A percentile compares a stretch with the other conserved stretches of the same genome.
phyloP scores from a whole-genome alignment of 108 stramenopile genomes.

The Cyclostephanos tholiformis region DNA sequence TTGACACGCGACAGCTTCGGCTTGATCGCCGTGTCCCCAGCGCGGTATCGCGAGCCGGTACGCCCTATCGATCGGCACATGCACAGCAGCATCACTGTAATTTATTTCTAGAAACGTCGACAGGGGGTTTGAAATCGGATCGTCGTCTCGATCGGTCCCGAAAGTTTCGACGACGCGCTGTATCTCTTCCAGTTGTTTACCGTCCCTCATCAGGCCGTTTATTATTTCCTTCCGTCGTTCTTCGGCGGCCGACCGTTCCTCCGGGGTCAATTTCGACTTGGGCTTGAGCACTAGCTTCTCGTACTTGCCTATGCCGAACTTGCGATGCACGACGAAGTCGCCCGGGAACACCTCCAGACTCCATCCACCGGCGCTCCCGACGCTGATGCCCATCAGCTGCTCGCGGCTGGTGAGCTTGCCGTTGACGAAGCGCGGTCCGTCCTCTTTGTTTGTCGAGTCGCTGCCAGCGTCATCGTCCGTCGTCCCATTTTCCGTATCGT shows the following conservation, averaged over 20 bases:
- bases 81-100: conserved; percentile 74
- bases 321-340: conserved; percentile 85
- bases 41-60: conserved; percentile 81
- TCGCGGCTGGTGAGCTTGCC: conserved; percentile 62
- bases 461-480: background rate
- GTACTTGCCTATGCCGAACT: conserved; percentile 84
- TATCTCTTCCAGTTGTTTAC: conserved; percentile 52
- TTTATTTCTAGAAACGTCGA: conserved; percentile 72
- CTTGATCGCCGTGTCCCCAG: conserved; percentile 75
- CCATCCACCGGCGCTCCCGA: conserved; percentile 83
- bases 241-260: conserved; percentile 58
- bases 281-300: conserved; percentile 66
- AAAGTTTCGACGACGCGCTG: conserved; percentile 59
- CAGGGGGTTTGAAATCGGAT: conserved; percentile 79
- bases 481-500: background rate
- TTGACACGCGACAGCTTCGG: conserved; percentile 71
- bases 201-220: conserved; percentile 49
- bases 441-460: background rate
- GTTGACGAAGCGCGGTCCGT: conserved; percentile 36
- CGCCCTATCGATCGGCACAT: conserved; percentile 84
- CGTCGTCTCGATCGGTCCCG: conserved; percentile 72
- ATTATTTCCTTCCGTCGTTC: conserved; percentile 62
- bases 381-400: conserved; percentile 66
- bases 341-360: conserved; percentile 81
- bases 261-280: conserved; percentile 63